Evolutionary conservation across 805 yeast genomes (phyloP).

Genomic region (Trichomonascus vanleenenianus): DNA sequence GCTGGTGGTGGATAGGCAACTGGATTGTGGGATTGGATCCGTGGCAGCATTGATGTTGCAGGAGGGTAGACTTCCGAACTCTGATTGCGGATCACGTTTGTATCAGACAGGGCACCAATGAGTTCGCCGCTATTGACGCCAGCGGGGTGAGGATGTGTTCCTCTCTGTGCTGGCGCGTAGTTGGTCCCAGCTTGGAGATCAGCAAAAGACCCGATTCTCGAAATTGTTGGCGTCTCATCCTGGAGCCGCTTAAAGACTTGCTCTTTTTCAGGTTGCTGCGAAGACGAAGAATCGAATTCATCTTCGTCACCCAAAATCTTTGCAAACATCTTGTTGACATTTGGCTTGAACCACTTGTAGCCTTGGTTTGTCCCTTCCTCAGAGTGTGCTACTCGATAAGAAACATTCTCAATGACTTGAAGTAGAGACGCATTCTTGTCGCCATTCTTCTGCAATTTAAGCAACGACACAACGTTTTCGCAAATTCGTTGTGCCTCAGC

Average conservation of each 20-base stretch:
- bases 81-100: too few relatives aligned
- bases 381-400: constrained; percentile 27
- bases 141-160: too few relatives aligned
- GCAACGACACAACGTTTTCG: constrained; percentile 39
- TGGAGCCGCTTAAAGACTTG: constrained; percentile 22
- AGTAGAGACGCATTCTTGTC: too few relatives aligned
- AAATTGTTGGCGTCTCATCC: constrained; percentile 19
- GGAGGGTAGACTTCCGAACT: too few relatives aligned
- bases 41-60: too few relatives aligned
- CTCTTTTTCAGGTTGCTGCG: constrained; percentile 8
- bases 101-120: neutral
- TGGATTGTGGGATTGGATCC: neutral
- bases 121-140: neutral
- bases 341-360: constrained; percentile 33
- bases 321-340: constrained; percentile 64
- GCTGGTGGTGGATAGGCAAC: neutral
- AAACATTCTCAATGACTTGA: constrained; percentile 34
- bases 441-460: constrained; percentile 29
- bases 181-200: neutral
- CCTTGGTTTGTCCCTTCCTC: constrained; percentile 28
- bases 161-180: too few relatives aligned
- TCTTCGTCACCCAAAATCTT: constrained; percentile 87
- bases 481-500: constrained; percentile 55
- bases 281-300: constrained; percentile 7
- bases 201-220: neutral